phyloP scores from a whole-genome alignment of 2,329 filamentous ascomycete genomes.

The Fusarium sp. region DNA sequence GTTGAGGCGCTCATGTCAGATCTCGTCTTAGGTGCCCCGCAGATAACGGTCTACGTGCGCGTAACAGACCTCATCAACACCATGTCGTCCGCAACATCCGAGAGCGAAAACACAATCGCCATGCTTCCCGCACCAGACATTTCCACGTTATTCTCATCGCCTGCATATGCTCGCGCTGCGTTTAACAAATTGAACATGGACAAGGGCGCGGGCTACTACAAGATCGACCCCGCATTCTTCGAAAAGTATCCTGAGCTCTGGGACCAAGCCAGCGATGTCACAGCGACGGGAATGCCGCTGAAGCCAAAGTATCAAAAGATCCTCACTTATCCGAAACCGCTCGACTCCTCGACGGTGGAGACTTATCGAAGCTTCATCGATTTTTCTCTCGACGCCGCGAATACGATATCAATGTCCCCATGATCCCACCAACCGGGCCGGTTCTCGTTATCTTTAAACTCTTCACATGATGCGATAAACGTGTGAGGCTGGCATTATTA shows the following conservation, averaged over 20 bases:
- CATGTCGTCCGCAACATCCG: slow-evolving; percentile 26
- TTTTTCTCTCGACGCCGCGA: slow-evolving; percentile 43
- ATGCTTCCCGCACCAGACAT: slow-evolving; percentile 40
- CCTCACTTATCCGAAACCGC: slow-evolving; percentile 44
- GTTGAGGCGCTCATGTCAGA: slow-evolving; percentile 45
- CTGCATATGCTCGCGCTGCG: slow-evolving; percentile 37
- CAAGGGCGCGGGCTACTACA: slow-evolving; percentile 45
- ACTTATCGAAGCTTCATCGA: slow-evolving; percentile 48
- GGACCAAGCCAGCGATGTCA: slow-evolving; percentile 39
- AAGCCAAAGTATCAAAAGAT: slow-evolving; percentile 43
- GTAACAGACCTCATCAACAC: slow-evolving; percentile 45
- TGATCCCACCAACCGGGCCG: not conserved
- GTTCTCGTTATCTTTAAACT: not conserved
- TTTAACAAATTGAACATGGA: slow-evolving; percentile 46
- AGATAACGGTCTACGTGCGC: slow-evolving; percentile 41
- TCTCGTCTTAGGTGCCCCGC: slow-evolving; percentile 38
- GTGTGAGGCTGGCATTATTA: not conserved
- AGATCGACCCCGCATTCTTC: slow-evolving; percentile 47
- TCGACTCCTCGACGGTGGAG: slow-evolving; percentile 42
- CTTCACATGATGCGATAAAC: slow-evolving; percentile 9
- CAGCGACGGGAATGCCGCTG: slow-evolving; percentile 43
- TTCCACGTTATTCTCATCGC: slow-evolving; percentile 34
- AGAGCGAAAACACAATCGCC: not conserved
- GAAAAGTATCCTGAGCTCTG: slow-evolving; percentile 46
- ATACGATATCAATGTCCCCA: slow-evolving; percentile 25